Percentiles rank a stretch among this genome's conserved stretches.
Evolutionary conservation across 2,329 filamentous ascomycete species (phyloP).

Genomic region (Helotiales sp.): DNA sequence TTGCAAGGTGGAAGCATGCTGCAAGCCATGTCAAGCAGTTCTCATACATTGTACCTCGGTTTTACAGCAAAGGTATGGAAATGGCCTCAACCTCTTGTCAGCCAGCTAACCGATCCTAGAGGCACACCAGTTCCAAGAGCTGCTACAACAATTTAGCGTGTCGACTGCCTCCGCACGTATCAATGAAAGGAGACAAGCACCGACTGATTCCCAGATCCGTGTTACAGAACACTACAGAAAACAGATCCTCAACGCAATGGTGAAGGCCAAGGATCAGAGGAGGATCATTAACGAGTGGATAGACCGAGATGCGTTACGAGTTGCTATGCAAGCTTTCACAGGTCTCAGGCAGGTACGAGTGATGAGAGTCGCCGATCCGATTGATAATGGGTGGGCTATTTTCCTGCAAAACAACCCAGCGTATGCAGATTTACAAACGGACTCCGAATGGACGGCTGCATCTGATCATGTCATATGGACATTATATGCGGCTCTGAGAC

Average conservation of each 20-base stretch:
- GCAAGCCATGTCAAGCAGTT: slow-evolving; percentile 61
- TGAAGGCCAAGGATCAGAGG: slow-evolving; percentile 35
- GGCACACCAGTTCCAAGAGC: slow-evolving; percentile 8
- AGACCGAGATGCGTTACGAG: slow-evolving; percentile 31
- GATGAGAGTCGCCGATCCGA: slow-evolving; percentile 63
- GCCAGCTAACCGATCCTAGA: neutral
- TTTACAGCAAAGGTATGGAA: slow-evolving; percentile 12
- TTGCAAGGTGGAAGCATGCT: slow-evolving; percentile 52
- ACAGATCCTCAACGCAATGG: slow-evolving; percentile 29
- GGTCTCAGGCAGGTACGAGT: slow-evolving; percentile 64
- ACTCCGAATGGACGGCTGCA: slow-evolving; percentile 65
- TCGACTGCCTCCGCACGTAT: neutral
- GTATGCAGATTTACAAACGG: slow-evolving; percentile 50
- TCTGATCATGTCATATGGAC: slow-evolving; percentile 66
- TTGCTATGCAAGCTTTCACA: neutral
- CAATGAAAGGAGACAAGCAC: neutral
- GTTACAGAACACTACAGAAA: slow-evolving; percentile 19
- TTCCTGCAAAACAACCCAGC: slow-evolving; percentile 55
- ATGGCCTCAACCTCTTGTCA: neutral
- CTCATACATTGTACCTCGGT: slow-evolving; percentile 55
- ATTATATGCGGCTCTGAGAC: slow-evolving; percentile 60
- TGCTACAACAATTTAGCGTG: neutral
- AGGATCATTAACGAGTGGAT: slow-evolving; percentile 31
- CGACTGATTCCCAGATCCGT: neutral
- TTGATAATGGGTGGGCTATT: slow-evolving; percentile 58